These are phyloP conservation scores for Huntiella decipiens DNA, from an alignment of 2,329 filamentous ascomycete species.

Conservation along the genomic window DNA sequence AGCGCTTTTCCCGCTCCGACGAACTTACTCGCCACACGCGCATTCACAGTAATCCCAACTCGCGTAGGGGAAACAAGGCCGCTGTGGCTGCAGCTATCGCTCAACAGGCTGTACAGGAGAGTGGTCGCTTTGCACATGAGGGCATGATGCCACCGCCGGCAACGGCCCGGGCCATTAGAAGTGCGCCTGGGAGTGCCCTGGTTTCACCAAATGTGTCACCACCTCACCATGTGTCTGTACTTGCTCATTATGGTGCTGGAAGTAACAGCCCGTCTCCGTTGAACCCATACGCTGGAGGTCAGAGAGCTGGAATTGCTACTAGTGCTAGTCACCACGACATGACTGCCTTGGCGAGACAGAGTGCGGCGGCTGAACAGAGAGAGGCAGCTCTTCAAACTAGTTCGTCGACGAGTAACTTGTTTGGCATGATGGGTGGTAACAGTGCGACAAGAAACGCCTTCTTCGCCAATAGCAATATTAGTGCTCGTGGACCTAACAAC, in stretches of 20 bases:
- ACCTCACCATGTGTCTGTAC: slow-evolving; percentile 71
- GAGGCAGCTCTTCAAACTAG: slow-evolving; percentile 19
- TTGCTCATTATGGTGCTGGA: slow-evolving; percentile 22
- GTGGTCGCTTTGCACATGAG: slow-evolving; percentile 77
- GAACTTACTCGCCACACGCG: slow-evolving; percentile 91
- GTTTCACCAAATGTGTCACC: slow-evolving; percentile 93
- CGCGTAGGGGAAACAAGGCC: slow-evolving; percentile 73
- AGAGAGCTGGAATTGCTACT: slow-evolving; percentile 25
- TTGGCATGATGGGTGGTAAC: slow-evolving; percentile 17
- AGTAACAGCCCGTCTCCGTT: slow-evolving; percentile 2
- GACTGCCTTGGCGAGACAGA: slow-evolving; percentile 36
- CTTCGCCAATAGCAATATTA: slow-evolving; percentile 9
- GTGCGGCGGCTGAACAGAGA: slow-evolving; percentile 42
- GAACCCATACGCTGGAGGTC: slow-evolving; percentile 23
- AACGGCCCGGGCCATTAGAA: slow-evolving; percentile 62
- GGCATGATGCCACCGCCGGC: slow-evolving; percentile 62
- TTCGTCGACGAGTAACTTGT: slow-evolving; percentile 21
- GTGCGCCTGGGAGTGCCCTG: slow-evolving; percentile 68
- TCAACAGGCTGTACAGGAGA: slow-evolving; percentile 65
- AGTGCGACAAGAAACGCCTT: slow-evolving; percentile 10
- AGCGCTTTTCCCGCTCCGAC: slow-evolving; percentile 91
- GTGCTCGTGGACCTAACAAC: slow-evolving; percentile 1
- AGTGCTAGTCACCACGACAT: slow-evolving; percentile 29
- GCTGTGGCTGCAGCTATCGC: slow-evolving; percentile 55
- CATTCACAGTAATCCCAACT: slow-evolving; percentile 99